Percentiles rank a stretch among this genome's conserved stretches.
Conservation (phyloP, 345 rosid genomes). For the Linum lewisii region DNA sequence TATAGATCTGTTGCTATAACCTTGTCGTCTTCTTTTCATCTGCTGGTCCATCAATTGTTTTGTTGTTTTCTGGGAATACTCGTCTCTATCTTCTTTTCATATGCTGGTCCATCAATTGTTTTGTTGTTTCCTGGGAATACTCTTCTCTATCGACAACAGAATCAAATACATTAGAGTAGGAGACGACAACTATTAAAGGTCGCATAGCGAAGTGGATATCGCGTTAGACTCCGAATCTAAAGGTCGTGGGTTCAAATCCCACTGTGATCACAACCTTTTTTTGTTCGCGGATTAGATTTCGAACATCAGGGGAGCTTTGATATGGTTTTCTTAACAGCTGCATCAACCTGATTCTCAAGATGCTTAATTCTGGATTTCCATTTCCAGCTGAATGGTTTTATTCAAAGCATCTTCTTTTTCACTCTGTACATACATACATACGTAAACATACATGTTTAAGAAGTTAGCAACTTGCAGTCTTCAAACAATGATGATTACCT, state of each 20-base stretch:
- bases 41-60: neutral
- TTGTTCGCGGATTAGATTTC: too few relatives aligned
- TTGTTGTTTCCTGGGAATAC: neutral
- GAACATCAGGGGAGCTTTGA: too few relatives aligned
- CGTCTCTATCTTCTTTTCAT: neutral
- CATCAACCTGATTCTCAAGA: too few relatives aligned
- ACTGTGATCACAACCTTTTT: slow-evolving; percentile 55
- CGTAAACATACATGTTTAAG: too few relatives aligned
- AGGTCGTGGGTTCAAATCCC: slow-evolving; percentile 99
- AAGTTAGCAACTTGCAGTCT: too few relatives aligned
- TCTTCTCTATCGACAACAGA: neutral
- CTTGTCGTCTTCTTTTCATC: neutral
- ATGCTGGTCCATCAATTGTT: neutral
- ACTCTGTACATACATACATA: too few relatives aligned
- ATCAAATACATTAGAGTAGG: too few relatives aligned
- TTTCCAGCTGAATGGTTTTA: too few relatives aligned
- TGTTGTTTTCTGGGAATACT: neutral
- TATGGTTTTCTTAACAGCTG: too few relatives aligned
- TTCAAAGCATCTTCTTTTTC: too few relatives aligned
- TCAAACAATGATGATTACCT: too few relatives aligned
- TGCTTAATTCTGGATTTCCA: too few relatives aligned
- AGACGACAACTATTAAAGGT: slow-evolving; percentile 7
- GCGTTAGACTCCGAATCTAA: slow-evolving; percentile 99
- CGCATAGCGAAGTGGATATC: slow-evolving; percentile 99
- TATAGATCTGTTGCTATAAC: neutral